Evolutionary conservation across 2,329 filamentous ascomycete genomes (phyloP).

Genomic region (Trichophyton simii): DNA sequence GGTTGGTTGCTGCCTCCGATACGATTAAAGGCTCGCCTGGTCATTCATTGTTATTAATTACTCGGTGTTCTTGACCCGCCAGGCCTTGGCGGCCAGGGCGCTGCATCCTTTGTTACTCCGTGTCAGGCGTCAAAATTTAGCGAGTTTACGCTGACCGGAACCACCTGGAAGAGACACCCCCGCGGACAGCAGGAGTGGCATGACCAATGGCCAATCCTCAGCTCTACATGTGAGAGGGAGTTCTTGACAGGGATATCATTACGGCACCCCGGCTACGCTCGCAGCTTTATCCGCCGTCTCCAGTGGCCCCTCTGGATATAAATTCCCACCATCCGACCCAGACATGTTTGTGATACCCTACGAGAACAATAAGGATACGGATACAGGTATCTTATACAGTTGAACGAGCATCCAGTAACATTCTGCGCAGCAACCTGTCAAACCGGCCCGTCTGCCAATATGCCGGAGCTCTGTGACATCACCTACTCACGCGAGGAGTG

Average conservation of each 20-base stretch:
- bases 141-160: no score
- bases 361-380: neutral
- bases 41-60: no score
- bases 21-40: no score
- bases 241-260: neutral
- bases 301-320: neutral
- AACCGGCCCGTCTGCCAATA: neutral
- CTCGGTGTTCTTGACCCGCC: no score
- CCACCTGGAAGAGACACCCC: neutral
- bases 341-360: neutral
- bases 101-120: no score
- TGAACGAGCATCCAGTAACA: neutral
- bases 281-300: neutral
- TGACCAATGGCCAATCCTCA: neutral
- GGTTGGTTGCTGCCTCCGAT: no score
- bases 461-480: conserved; percentile 6
- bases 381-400: neutral
- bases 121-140: no score
- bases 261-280: neutral
- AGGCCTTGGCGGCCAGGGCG: no score
- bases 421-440: neutral
- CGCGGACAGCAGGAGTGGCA: neutral
- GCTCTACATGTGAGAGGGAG: neutral
- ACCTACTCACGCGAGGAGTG: conserved; percentile 16
- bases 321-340: neutral